Percentiles rank a stretch among this genome's conserved stretches.
Conservation (phyloP, 495 filamentous ascomycete species). For the Pyrenopolyporus hunteri region DNA sequence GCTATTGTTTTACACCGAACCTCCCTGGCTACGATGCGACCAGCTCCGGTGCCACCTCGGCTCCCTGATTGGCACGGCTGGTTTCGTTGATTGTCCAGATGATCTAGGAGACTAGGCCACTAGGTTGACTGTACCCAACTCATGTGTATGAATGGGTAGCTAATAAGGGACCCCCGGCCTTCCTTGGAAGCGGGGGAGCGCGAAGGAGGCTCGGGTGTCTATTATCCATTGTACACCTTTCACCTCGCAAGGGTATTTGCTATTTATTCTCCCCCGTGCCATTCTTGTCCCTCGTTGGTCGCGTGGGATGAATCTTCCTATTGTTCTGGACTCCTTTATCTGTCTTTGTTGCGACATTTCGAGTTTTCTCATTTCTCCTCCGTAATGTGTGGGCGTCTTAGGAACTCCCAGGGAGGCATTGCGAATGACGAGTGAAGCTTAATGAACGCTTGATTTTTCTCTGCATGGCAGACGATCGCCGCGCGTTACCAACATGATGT, state of each 20-base stretch:
- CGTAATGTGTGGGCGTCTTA: conserved; percentile 2
- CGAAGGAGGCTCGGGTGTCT: conserved; percentile 16
- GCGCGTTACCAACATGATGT: conserved; percentile 38
- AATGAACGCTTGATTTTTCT: neutral
- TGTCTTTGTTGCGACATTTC: conserved; percentile 5
- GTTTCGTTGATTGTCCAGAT: conserved; percentile 21
- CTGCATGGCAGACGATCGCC: conserved; percentile 26
- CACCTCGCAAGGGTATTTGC: conserved; percentile 5
- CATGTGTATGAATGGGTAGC: conserved; percentile 2
- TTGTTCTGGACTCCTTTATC: neutral
- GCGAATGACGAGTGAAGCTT: conserved; percentile 28
- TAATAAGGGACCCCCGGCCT: neutral
- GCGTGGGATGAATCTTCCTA: conserved; percentile 10
- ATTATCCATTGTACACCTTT: conserved; percentile 14
- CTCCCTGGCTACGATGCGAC: neutral
- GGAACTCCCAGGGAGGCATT: conserved; percentile 13
- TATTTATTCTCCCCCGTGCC: conserved; percentile 17
- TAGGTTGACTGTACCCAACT: neutral
- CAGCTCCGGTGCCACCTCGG: neutral
- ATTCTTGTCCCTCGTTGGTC: conserved; percentile 26
- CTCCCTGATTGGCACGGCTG: conserved; percentile 25
- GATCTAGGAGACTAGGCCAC: conserved; percentile 12
- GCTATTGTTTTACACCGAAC: conserved; percentile 23
- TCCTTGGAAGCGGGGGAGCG: conserved; percentile 17
- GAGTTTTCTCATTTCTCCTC: neutral